Base-by-base conservation (phyloP, 768 basidiomycete species). In the Phanerochaete carnosa region DNA sequence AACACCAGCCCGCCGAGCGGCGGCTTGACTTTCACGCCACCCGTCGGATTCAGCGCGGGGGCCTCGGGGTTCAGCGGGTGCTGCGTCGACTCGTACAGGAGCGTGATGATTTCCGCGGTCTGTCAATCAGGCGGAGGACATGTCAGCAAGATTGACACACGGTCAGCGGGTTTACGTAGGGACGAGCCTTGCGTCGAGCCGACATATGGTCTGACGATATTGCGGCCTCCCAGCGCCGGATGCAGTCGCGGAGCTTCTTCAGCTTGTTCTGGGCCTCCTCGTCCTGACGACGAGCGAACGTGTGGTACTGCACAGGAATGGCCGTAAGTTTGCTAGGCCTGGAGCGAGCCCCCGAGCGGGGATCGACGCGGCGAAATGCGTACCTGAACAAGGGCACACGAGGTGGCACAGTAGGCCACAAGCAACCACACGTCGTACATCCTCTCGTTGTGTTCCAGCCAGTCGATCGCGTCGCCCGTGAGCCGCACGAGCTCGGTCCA, bases 161-260 rank as follows among this genome's bases (percentile, higher is more conserved):
- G 55, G 51, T 60, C 61, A 59, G 56, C 64, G 37, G 47, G 35
- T 28, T 16, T 22, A 58, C n/a, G 26, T 13, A 33, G 59, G 45
- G 63, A 79, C 93, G 67, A 49, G 78, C 81, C 88, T 96, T 96
- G 64, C 94, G 86, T 75, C 94, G 84, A 22, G 91, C 88, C 45
- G 91, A 93, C 93, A 95, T 95, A 75, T 98, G 95, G 65, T 97
- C 95, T 51, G 91, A 89, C 61, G 89, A 91, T 60, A 95, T 82
- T 0, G 90, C 83, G 57, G 80, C 83, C 73, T 96, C 95, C 94
- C 95, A 98, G 61, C 89, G 80, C 60, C 87, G 80, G 15, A 95
- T 88, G 58, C 89, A 91, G 71, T 96, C 94, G 25, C 90, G 86
- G 56, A 97, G 76, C 72, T 89, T 87, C 66, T 83, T 85, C 57